These are phyloP conservation scores for Cladosporium sp. DNA, from an alignment of 2,329 filamentous ascomycete species.

Conservation along the genomic window DNA sequence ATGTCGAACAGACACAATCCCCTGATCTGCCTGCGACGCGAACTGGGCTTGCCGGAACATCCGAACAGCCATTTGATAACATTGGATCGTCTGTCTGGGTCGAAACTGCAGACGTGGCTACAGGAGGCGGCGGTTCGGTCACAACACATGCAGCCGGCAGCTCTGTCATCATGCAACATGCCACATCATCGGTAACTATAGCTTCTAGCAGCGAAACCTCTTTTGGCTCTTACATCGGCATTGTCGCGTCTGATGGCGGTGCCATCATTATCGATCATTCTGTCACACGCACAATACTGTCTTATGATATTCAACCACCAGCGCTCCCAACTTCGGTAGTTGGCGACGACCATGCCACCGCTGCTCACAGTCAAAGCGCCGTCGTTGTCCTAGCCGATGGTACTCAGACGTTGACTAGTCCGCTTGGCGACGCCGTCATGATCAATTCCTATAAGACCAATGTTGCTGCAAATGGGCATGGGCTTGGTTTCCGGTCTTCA, in stretches of 20 bases:
- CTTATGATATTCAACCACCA: neutral
- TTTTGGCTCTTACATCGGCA: constrained; percentile 1
- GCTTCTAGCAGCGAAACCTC: neutral
- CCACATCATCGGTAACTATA: neutral
- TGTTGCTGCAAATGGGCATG: neutral
- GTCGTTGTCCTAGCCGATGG: neutral
- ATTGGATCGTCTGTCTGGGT: too few relatives aligned
- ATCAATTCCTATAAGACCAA: neutral
- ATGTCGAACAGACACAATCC: too few relatives aligned
- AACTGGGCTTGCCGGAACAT: neutral
- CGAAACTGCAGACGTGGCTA: neutral
- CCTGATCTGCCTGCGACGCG: neutral
- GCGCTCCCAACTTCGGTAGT: neutral
- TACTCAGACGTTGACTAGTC: neutral
- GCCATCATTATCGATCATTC: neutral
- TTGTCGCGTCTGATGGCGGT: neutral
- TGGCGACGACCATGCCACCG: too few relatives aligned
- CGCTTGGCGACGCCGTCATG: neutral
- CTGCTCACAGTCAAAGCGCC: too few relatives aligned
- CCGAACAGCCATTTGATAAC: neutral
- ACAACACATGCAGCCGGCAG: neutral
- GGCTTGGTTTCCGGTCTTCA: neutral
- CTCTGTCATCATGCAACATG: constrained; percentile 1
- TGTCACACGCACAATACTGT: neutral
- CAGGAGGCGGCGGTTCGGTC: neutral